These are phyloP conservation scores for Wickerhamomyces sydowiorum DNA, from an alignment of 805 yeast genomes.

Conservation along the genomic window DNA sequence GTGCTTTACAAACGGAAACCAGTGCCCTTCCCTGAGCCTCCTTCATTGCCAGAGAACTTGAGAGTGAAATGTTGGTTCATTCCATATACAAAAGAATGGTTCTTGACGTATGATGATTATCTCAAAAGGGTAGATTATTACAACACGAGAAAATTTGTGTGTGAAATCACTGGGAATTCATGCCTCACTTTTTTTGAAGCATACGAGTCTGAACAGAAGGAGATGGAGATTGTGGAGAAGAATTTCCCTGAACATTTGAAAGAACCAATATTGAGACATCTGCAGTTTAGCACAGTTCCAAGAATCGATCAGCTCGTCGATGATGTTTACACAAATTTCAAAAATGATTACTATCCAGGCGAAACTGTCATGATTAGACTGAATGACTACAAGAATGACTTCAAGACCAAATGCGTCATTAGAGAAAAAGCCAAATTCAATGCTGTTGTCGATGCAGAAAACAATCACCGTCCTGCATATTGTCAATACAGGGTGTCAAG, in stretches of 20 bases:
- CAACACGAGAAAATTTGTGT: conserved; percentile 73
- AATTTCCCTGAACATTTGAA: conserved; percentile 87
- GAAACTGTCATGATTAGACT: conserved; percentile 65
- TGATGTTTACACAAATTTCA: conserved; percentile 71
- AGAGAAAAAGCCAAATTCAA: conserved; percentile 83
- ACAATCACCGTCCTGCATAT: conserved; percentile 42
- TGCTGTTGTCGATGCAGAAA: conserved; percentile 31
- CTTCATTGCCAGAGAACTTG: conserved; percentile 48
- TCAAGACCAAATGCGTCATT: conserved; percentile 41
- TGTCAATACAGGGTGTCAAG: conserved; percentile 70
- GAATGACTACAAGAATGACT: conserved; percentile 22
- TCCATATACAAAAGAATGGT: conserved; percentile 87
- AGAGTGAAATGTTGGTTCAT: conserved; percentile 73
- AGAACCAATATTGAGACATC: conserved; percentile 82
- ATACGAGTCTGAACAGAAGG: conserved; percentile 62
- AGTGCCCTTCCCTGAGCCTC: conserved; percentile 53
- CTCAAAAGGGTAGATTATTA: conserved; percentile 68
- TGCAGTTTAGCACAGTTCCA: conserved; percentile 77
- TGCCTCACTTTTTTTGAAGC: conserved; percentile 91
- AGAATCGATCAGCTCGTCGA: conserved; percentile 87
- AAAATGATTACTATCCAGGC: conserved; percentile 85
- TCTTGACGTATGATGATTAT: conserved; percentile 68
- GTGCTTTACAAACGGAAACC: conserved; percentile 73
- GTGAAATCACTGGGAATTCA: conserved; percentile 94
- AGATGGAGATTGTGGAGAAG: conserved; percentile 60